Evolutionary conservation across 768 basidiomycete species (phyloP), one percentile per base, ranked within the genome.

Genomic region (Psilocybe subaeruginosa): DNA sequence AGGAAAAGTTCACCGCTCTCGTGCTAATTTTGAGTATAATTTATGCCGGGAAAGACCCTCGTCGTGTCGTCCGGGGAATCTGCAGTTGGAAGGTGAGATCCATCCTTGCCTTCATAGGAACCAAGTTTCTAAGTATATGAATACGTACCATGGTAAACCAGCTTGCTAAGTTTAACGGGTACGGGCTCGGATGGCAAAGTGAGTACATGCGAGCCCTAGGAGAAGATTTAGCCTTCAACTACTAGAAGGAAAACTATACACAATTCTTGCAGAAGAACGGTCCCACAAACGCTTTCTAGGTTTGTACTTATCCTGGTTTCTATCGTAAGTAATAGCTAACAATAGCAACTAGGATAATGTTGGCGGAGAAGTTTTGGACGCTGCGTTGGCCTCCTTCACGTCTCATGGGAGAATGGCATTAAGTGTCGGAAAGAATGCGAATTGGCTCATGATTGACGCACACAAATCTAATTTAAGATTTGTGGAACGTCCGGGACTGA

Each of bases 141-240:
- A 47, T n/a, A 6, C 12, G 4, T 11, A 12, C 8, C 48, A 49
- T n/a, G n/a, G 4, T 29, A 23, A 23, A 23, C 39, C 19, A 54
- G 59, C 2, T 67, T 80, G 30, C 23, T 23, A 88, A 86, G 63
- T 90, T 92, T 43, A 88, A 92, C 51, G 88, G 84, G 0, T 88
- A 86, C 0, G 86, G 89, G 91, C 1, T 82, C 84, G 0, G 88
- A 91, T n/a, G 85, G 87, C 45, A 91, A 93, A 72, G 87, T 92
- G 3, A 76, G 4, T 89, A 81, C 64, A 70, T 88, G 72, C 79
- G 78, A 52, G 77, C 78, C 1, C 63, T 89, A 16, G 90, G 89
- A 0, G 84, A 84, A 0, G 89, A 92, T 64, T 79, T 87, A 4
- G 84, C 80, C 0, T 90, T 90, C 77, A 89, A 91, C 72, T 91